Evolutionary conservation across 805 yeast genomes (phyloP).

Genomic region (Sugiyamaella boreocaroliniensis): DNA sequence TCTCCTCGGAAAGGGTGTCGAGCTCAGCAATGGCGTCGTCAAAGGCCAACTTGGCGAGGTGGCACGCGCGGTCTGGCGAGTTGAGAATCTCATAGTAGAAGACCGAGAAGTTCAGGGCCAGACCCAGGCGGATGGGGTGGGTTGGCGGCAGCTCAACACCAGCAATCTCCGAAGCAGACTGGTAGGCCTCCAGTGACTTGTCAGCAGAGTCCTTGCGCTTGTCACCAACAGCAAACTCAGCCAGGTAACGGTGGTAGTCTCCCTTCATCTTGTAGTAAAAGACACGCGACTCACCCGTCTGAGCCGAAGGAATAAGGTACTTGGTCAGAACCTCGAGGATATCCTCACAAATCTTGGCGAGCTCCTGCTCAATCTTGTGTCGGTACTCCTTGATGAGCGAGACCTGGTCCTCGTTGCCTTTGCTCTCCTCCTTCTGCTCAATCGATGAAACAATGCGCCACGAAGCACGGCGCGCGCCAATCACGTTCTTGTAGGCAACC

Average conservation of each 20-base stretch:
- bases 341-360: constrained; percentile 89
- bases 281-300: constrained; percentile 95
- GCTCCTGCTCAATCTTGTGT: constrained; percentile 87
- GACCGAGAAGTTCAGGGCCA: constrained; percentile 95
- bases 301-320: constrained; percentile 89
- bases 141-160: constrained; percentile 96
- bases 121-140: constrained; percentile 96
- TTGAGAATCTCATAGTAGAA: constrained; percentile 97
- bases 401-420: constrained; percentile 89
- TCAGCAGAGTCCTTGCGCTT: constrained; percentile 90
- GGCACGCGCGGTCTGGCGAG: constrained; percentile 98
- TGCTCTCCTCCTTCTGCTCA: constrained; percentile 96
- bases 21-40: constrained; percentile 99
- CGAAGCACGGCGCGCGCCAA: constrained; percentile 98
- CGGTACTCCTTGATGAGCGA: constrained; percentile 88
- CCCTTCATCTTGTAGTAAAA: constrained; percentile 99
- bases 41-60: constrained; percentile 96
- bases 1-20: constrained; percentile 95
- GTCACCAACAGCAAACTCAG: constrained; percentile 90
- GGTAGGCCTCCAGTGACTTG: constrained; percentile 88
- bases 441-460: constrained; percentile 98
- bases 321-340: constrained; percentile 80
- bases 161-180: constrained; percentile 94
- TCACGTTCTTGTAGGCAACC: constrained; percentile 96
- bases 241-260: constrained; percentile 98